Percentiles rank a stretch among this genome's conserved stretches.
Conservation (phyloP, 2,329 filamentous ascomycete genomes). For the Fusarium siculi region DNA sequence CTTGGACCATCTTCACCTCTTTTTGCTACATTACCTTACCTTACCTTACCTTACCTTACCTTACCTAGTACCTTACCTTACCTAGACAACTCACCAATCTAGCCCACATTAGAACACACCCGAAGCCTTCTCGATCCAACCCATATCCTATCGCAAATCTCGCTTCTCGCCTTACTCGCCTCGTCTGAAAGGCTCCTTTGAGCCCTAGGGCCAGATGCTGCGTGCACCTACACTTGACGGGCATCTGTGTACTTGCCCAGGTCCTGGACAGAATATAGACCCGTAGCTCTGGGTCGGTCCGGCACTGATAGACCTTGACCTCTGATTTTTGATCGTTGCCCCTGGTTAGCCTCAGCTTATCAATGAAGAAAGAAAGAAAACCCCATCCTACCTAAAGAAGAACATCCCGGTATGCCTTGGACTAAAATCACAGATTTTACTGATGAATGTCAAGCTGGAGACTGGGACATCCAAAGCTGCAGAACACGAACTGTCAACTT, state of each 20-base stretch:
- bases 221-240: neutral
- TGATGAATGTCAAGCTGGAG: neutral
- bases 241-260: neutral
- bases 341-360: conserved; percentile 28
- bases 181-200: conserved; percentile 8
- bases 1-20: conserved; percentile 13
- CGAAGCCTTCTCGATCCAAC: conserved; percentile 13
- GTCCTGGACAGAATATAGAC: neutral
- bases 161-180: conserved; percentile 10
- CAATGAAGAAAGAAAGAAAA: conserved; percentile 2
- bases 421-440: neutral
- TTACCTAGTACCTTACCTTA: neutral
- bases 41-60: neutral
- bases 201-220: conserved; percentile 1
- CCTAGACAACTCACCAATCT: conserved; percentile 1
- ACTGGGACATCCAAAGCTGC: neutral
- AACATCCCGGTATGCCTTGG: neutral
- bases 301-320: conserved; percentile 36
- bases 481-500: neutral
- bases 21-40: neutral
- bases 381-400: neutral
- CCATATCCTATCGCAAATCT: neutral
- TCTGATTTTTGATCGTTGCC: conserved; percentile 14
- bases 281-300: conserved; percentile 36
- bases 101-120: conserved; percentile 17